A percentile compares a stretch with the other conserved stretches of the same genome.
phyloP scores from a whole-genome alignment of 768 basidiomycete genomes.

The Suillus bovinus region DNA sequence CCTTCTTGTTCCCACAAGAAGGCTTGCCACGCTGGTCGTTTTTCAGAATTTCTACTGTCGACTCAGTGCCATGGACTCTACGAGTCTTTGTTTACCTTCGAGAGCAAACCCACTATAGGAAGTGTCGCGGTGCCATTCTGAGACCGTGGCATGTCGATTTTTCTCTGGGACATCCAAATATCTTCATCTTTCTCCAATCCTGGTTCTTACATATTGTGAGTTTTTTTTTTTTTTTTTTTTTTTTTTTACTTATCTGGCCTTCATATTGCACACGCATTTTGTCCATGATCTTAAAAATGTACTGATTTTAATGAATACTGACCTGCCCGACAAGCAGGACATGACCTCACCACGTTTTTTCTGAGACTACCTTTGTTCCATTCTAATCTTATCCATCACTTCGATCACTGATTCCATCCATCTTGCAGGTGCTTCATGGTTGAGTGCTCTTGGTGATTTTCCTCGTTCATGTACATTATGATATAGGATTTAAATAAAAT shows the following conservation, averaged over 20 bases:
- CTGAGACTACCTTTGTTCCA: slow-evolving; percentile 9
- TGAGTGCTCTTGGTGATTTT: not conserved
- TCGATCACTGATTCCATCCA: not conserved
- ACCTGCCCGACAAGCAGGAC: slow-evolving; percentile 25
- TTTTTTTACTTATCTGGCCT: not conserved
- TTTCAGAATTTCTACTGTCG: slow-evolving; percentile 39
- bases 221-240: not conserved
- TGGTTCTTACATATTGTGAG: not conserved
- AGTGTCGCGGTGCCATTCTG: slow-evolving; percentile 41
- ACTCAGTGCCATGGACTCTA: slow-evolving; percentile 50
- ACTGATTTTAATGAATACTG: slow-evolving; percentile 35
- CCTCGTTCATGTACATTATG: not conserved
- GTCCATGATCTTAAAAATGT: slow-evolving; percentile 27
- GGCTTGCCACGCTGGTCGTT: slow-evolving; percentile 51
- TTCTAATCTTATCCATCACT: not conserved
- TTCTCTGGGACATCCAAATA: slow-evolving; percentile 39
- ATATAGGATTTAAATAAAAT: not conserved
- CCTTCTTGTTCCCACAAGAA: slow-evolving; percentile 24
- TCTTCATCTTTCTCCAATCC: not conserved
- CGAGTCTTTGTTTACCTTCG: slow-evolving; percentile 38
- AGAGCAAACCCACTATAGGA: slow-evolving; percentile 48
- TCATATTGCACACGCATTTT: not conserved
- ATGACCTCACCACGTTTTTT: slow-evolving; percentile 14
- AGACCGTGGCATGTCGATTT: slow-evolving; percentile 49
- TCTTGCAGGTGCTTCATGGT: not conserved